Evolutionary conservation across 1,284 basidiomycete species (phyloP).

Genomic region (Naganishia sp.): DNA sequence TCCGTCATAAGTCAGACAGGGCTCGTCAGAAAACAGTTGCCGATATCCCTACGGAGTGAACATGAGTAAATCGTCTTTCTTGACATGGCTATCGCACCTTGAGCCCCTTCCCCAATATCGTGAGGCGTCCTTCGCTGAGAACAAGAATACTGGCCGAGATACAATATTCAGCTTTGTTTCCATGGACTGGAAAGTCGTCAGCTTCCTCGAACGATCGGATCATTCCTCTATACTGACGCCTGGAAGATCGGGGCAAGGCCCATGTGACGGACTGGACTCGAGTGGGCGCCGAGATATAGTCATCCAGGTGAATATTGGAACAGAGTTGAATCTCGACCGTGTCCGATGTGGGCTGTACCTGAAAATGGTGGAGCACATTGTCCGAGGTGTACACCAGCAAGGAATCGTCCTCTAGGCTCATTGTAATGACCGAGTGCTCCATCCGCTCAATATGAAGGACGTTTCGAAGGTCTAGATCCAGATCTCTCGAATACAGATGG

Average conservation of each 20-base stretch:
- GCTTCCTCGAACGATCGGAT: neutral
- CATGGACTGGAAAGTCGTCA: conserved; percentile 64
- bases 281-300: conserved; percentile 80
- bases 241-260: conserved; percentile 92
- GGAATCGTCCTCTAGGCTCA: conserved; percentile 92
- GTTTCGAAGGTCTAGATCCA: conserved; percentile 82
- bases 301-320: conserved; percentile 91
- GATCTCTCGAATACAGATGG: conserved; percentile 91
- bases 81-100: neutral
- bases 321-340: conserved; percentile 84
- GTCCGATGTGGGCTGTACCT: conserved; percentile 82
- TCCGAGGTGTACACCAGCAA: conserved; percentile 96
- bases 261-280: conserved; percentile 91
- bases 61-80: too few species aligned
- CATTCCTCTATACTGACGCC: conserved; percentile 62
- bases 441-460: conserved; percentile 81
- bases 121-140: conserved; percentile 89
- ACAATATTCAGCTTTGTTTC: conserved; percentile 91
- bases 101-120: conserved; percentile 64
- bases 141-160: conserved; percentile 93
- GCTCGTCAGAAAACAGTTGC: neutral
- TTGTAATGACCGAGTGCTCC: conserved; percentile 72
- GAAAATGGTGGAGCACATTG: conserved; percentile 89
- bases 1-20: conserved; percentile 4
- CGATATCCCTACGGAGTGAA: neutral